A percentile compares a stretch with the other conserved stretches of the same genome.
These are phyloP conservation scores for Eremothecium coryli DNA, from an alignment of 1,139 yeast genomes.

Conservation along the genomic window DNA sequence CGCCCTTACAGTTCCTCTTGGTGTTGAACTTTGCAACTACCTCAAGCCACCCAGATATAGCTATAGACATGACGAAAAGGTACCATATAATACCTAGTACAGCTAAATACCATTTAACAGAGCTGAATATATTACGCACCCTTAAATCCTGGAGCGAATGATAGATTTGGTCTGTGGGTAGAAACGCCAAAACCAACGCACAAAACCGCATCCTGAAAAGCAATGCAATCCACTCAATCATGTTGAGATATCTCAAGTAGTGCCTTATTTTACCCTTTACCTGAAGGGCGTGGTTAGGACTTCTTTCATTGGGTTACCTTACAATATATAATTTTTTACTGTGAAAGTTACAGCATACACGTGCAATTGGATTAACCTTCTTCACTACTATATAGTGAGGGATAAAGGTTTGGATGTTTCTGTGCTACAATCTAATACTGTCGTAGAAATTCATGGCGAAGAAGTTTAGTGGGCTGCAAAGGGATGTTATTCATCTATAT, in stretches of 20 bases:
- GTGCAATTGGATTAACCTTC: too few species aligned
- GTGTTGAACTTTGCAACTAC: conserved; percentile 35
- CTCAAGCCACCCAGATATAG: conserved; percentile 41
- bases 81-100: conserved; percentile 36
- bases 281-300: too few species aligned
- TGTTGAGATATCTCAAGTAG: too few species aligned
- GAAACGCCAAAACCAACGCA: background rate
- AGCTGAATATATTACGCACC: background rate
- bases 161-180: background rate
- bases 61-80: conserved; percentile 37
- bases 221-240: too few species aligned
- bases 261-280: too few species aligned
- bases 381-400: too few species aligned
- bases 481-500: conserved; percentile 55
- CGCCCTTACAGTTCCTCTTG: conserved; percentile 6
- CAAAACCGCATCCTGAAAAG: background rate
- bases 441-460: conserved; percentile 20
- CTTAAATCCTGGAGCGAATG: too few species aligned
- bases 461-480: conserved; percentile 50
- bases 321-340: too few species aligned
- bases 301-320: too few species aligned
- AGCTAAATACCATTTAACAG: background rate
- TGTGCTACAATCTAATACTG: too few species aligned
- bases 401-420: too few species aligned
- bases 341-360: too few species aligned